Conservation (phyloP, 768 basidiomycete species). For the Boletus rubroflammeus region DNA sequence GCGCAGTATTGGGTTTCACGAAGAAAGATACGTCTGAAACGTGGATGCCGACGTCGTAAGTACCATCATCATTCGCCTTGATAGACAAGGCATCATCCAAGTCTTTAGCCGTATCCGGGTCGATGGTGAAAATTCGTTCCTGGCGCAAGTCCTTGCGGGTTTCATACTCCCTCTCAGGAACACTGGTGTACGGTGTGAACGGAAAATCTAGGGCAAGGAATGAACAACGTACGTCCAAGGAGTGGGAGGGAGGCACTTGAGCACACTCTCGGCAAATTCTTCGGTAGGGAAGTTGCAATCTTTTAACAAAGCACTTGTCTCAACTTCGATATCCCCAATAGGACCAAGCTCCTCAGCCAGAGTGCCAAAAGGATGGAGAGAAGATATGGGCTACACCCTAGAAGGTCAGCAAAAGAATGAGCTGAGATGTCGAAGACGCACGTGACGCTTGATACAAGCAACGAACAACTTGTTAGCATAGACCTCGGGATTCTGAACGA, state of each 20-base stretch:
- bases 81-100: slow-evolving; percentile 94
- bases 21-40: slow-evolving; percentile 96
- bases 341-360: slow-evolving; percentile 96
- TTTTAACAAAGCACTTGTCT: slow-evolving; percentile 94
- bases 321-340: slow-evolving; percentile 98
- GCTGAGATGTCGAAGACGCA: slow-evolving; percentile 39
- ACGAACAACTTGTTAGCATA: slow-evolving; percentile 93
- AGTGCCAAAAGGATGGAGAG: slow-evolving; percentile 97
- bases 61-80: slow-evolving; percentile 86
- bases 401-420: slow-evolving; percentile 15
- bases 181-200: slow-evolving; percentile 39
- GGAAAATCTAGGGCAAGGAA: not conserved
- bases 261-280: slow-evolving; percentile 91
- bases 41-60: slow-evolving; percentile 91
- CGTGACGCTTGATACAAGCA: slow-evolving; percentile 97
- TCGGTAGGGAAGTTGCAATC: slow-evolving; percentile 99
- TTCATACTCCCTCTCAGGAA: slow-evolving; percentile 87
- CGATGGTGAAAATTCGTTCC: slow-evolving; percentile 89
- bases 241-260: slow-evolving; percentile 93
- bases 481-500: slow-evolving; percentile 88
- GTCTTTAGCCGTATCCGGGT: slow-evolving; percentile 86
- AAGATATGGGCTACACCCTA: slow-evolving; percentile 73
- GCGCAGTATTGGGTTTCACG: slow-evolving; percentile 90
- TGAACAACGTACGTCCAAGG: slow-evolving; percentile 76
- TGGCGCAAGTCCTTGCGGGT: slow-evolving; percentile 82